Evolutionary conservation across 176 grass and related monocot genomes (phyloP), one percentile per base, ranked within the genome.

Genomic region (Aegilops umbellulata): DNA sequence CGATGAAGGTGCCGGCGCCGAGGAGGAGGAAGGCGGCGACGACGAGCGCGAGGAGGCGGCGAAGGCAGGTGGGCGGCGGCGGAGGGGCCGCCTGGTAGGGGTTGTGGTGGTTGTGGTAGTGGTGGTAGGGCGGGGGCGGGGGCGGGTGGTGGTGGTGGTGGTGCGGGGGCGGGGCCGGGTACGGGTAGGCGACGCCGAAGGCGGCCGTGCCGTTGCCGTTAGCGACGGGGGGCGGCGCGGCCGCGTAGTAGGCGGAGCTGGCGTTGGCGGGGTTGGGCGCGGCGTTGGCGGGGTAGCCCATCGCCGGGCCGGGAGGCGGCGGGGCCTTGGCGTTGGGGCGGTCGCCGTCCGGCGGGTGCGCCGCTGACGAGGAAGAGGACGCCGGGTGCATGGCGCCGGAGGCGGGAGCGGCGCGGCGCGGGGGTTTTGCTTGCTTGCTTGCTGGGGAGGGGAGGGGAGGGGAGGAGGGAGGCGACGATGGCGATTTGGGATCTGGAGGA

Each of bases 211-310:
- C n/a, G 12, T 41, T 73, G 31, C 15, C 58, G 88, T 17, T 47
- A 74, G 49, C 80, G 77, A 5, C 36, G 44, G 86, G n/a, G 34
- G 65, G 8, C 77, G 66, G 41, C 15, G 84, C 65, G 5, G 71
- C 29, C 27, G 84, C 80, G 90, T 76, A 83, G 88, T 89, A 86
- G 79, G 88, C 26, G 41, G 70, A 2, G 80, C 3, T 65, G 83
- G 80, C 24, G 53, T 71, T 26, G 42, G 47, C 83, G 19, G 73
- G 53, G 76, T 77, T 77, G 19, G 92, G 86, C 10, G 73, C 65
- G n/a, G 76, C 73, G 74, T 91, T 91, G 19, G 88, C 86, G 1
- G 94, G 94, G 76, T 97, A 97, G 32, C 92, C 92, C 91, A 92
- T 94, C 81, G 91, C 92, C 8, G 85, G 89, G 31, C 58, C 29